Evolutionary conservation across 768 basidiomycete species (phyloP), one percentile per base, ranked within the genome.

Genomic region (Tricholoma sp.): DNA sequence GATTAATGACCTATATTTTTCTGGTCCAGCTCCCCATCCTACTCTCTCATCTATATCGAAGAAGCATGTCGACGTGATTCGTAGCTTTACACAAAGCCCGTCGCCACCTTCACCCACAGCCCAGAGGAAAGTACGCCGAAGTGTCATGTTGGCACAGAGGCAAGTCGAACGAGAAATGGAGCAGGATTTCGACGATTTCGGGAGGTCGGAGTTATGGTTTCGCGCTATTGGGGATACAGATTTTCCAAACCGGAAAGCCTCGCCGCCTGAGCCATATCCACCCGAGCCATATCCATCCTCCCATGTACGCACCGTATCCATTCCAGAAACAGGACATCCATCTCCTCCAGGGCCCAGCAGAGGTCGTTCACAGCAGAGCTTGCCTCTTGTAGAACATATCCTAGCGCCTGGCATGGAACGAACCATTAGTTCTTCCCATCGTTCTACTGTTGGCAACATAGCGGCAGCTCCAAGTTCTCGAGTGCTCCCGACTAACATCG

Each of bases 111-210:
- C 79, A 3, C 68, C 75, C 34, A 61, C 69, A 39, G 64, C 71
- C 6, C 76, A 80, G 52, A 77, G 81, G 58, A 82, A 79, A 43
- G 89, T 91, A 2, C 84, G 91, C 10, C 77, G 81, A 46, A 88
- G 87, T 56, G 87, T 98, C 27, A 83, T 98, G 72, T 71, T 90
- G 9, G 85, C 91, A 1, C 97, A 98, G 66, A 75, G 79, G 59
- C 89, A 95, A 62, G 85, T 95, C 1, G 91, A 96, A 67, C 81
- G 84, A 31, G 83, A 86, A 51, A 95, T 99, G 92, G 87, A 90
- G 60, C 88, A 88, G 51, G 94, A 96, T 67, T 97, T 96, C 66
- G 88, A 89, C 50, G 86, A 86, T 7, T 98, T 99, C 66, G 83
- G 87, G 64, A 77, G 84, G 58, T 93, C 91, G 18, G 94, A 97